Evolutionary conservation across 257 asterid genomes (phyloP).

Genomic region (Echites panduratus): DNA sequence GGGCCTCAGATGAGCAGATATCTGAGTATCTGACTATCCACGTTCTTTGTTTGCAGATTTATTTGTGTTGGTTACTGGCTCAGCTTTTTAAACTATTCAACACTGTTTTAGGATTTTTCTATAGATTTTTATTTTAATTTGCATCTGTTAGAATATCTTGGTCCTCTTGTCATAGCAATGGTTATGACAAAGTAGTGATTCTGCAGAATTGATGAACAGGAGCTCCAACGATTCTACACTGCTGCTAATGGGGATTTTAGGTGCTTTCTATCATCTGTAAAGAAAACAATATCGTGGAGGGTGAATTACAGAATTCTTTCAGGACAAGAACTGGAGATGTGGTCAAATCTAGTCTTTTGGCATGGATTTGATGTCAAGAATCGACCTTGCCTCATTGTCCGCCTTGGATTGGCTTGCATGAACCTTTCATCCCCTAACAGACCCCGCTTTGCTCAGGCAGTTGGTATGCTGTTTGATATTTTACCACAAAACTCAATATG

Average conservation of each 20-base stretch:
- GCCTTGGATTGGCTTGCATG: constrained; percentile 81
- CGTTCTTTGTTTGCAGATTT: not conserved
- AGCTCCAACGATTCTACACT: constrained; percentile 63
- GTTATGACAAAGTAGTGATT: constrained; percentile 32
- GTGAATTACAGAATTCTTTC: constrained; percentile 78
- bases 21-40: not conserved
- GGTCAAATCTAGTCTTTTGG: constrained; percentile 93
- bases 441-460: constrained; percentile 88
- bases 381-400: constrained; percentile 76
- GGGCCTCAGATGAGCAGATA: not conserved
- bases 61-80: not conserved
- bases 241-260: constrained; percentile 68
- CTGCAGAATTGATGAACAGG: constrained; percentile 61
- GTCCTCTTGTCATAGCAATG: constrained; percentile 16
- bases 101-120: not conserved
- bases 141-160: constrained; percentile 4
- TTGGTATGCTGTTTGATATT: constrained; percentile 57
- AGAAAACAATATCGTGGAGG: constrained; percentile 88
- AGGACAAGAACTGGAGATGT: constrained; percentile 70
- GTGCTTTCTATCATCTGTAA: constrained; percentile 55
- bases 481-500: not conserved
- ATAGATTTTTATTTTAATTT: not conserved
- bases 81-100: not conserved
- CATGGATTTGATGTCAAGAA: constrained; percentile 72
- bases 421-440: constrained; percentile 56